Percentiles rank a stretch among this genome's conserved stretches.
phyloP scores from a whole-genome alignment of 495 filamentous ascomycete species.

The Astrothelium subdiscretum region DNA sequence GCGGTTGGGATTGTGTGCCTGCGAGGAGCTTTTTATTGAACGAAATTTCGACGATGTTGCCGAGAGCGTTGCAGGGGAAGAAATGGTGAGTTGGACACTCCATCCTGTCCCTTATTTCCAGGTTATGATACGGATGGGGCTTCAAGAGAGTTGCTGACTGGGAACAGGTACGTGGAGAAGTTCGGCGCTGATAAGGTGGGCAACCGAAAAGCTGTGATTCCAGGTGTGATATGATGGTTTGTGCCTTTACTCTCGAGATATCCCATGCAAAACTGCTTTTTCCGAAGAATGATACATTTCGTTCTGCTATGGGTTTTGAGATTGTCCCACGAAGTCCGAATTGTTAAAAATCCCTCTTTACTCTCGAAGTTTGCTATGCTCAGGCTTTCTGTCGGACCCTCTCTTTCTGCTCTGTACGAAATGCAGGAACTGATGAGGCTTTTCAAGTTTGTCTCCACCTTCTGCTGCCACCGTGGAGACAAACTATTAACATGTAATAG shows the following conservation, averaged over 20 bases:
- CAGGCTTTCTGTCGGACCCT: too few species aligned
- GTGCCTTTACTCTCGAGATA: not conserved
- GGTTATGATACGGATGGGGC: not conserved
- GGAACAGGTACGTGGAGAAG: constrained; percentile 51
- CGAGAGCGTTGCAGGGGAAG: constrained; percentile 69
- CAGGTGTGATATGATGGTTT: constrained; percentile 47
- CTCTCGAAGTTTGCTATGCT: too few species aligned
- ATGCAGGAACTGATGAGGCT: too few species aligned
- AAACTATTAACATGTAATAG: too few species aligned
- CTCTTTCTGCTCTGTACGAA: too few species aligned
- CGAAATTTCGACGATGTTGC: constrained; percentile 80
- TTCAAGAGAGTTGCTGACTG: not conserved
- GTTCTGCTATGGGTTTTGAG: too few species aligned
- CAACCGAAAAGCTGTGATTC: constrained; percentile 69
- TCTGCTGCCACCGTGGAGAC: too few species aligned
- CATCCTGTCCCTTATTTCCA: not conserved
- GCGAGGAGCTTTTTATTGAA: constrained; percentile 74
- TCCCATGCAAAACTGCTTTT: not conserved
- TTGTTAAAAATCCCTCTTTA: too few species aligned
- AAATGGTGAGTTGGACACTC: constrained; percentile 42
- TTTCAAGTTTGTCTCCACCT: too few species aligned
- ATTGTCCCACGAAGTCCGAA: too few species aligned
- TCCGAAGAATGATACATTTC: not conserved
- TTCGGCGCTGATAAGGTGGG: constrained; percentile 74
- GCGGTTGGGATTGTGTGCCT: constrained; percentile 46